Evolutionary conservation across 2,329 filamentous ascomycete genomes (phyloP).

Genomic region (Penicillium janthinellum): DNA sequence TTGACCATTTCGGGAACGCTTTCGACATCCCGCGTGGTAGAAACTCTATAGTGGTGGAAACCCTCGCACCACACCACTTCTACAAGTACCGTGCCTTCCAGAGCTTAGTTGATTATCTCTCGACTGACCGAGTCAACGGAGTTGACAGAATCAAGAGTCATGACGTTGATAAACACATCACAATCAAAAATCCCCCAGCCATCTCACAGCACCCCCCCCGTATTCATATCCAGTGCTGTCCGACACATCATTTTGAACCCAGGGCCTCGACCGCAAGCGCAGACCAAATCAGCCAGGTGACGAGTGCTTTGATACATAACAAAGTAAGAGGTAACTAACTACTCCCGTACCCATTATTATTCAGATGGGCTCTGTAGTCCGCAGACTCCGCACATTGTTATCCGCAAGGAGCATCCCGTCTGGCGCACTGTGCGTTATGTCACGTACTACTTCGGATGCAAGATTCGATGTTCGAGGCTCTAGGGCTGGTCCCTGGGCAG

Average conservation of each 20-base stretch:
- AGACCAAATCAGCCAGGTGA: not conserved
- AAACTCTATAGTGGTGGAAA: not conserved
- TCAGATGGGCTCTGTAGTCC: not conserved
- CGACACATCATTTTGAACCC: conserved; percentile 9
- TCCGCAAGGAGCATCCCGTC: conserved; percentile 24
- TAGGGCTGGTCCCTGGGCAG: not conserved
- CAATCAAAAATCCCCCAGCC: not conserved
- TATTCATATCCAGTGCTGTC: conserved; percentile 1
- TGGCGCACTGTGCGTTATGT: conserved; percentile 20
- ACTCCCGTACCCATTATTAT: not conserved
- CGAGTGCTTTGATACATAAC: not conserved
- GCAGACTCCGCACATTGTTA: not conserved
- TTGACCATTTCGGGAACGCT: not conserved
- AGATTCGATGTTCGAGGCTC: not conserved
- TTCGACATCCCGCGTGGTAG: not conserved
- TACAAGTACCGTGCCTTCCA: not conserved
- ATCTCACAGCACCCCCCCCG: not conserved
- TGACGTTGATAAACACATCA: conserved; percentile 6
- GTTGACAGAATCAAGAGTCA: not conserved
- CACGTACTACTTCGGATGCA: conserved; percentile 27
- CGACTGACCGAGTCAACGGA: too few relatives aligned
- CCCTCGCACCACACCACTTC: not conserved
- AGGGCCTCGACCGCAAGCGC: conserved; percentile 10
- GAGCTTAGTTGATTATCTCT: too few relatives aligned
- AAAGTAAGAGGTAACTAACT: not conserved